Conservation (phyloP, 2,329 filamentous ascomycete species). For the Hirsutella minnesotensis region DNA sequence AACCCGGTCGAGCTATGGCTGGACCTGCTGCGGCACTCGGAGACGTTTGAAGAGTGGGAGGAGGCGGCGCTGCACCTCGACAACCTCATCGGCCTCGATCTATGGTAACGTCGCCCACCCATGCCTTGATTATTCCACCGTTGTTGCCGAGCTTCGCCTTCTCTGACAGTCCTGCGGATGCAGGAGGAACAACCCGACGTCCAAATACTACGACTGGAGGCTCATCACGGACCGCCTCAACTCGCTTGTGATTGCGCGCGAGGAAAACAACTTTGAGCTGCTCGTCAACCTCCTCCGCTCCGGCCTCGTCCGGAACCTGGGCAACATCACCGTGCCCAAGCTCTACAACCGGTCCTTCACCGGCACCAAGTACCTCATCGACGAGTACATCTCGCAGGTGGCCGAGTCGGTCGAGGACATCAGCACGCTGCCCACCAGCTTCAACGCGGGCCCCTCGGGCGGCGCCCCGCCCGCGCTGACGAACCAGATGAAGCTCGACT, state of each 20-base stretch:
- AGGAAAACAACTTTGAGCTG: conserved; percentile 59
- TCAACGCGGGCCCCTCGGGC: conserved; percentile 20
- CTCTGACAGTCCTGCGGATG: conserved; percentile 1
- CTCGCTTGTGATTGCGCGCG: conserved; percentile 56
- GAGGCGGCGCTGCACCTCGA: conserved; percentile 76
- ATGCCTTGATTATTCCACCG: not conserved
- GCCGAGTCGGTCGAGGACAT: conserved; percentile 73
- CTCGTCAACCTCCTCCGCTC: conserved; percentile 73
- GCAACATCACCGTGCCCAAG: conserved; percentile 72
- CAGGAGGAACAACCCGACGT: conserved; percentile 73
- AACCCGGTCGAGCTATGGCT: conserved; percentile 54
- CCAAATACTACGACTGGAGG: conserved; percentile 73
- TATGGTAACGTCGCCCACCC: conserved; percentile 46
- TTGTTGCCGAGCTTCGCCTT: too few relatives aligned
- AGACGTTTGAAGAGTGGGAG: conserved; percentile 76
- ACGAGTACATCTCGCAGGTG: conserved; percentile 79
- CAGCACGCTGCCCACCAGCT: conserved; percentile 48
- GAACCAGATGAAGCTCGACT: conserved; percentile 70
- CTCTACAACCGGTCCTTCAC: conserved; percentile 79
- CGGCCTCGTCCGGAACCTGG: conserved; percentile 72
- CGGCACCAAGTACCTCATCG: conserved; percentile 81
- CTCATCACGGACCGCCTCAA: conserved; percentile 69
- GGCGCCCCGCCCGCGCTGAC: conserved; percentile 37
- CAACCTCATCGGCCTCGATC: conserved; percentile 64
- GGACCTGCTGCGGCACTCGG: conserved; percentile 51